Conservation (phyloP, 306 rosid species). For the Arachis stenosperma region DNA sequence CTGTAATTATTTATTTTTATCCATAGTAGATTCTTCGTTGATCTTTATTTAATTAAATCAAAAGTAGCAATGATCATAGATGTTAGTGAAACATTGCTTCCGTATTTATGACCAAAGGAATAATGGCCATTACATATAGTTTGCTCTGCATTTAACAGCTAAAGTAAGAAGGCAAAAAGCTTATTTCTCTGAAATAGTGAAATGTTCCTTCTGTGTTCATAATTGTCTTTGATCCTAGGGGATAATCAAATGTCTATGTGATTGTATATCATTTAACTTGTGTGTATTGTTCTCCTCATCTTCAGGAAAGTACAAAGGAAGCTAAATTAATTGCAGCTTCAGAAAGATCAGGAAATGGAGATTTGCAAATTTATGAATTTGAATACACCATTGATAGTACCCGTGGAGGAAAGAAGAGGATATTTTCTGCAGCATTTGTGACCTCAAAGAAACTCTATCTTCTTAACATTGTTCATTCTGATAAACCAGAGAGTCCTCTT, state of each 20-base stretch:
- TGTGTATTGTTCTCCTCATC: conserved; percentile 12
- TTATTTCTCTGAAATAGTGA: background rate
- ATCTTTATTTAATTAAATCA: too few species aligned
- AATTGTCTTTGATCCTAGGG: background rate
- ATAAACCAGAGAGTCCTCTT: conserved; percentile 85
- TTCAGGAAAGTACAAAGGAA: conserved; percentile 86
- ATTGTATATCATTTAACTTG: background rate
- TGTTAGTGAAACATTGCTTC: too few species aligned
- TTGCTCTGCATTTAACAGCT: background rate
- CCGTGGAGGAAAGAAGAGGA: conserved; percentile 86
- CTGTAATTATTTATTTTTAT: too few species aligned
- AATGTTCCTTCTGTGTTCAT: conserved; percentile 1
- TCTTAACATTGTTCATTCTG: conserved; percentile 74
- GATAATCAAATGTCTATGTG: conserved; percentile 15
- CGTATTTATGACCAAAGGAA: too few species aligned
- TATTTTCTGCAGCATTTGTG: conserved; percentile 90
- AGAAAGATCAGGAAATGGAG: conserved; percentile 73
- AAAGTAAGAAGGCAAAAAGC: background rate
- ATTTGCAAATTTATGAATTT: conserved; percentile 75
- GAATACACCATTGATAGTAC: conserved; percentile 80
- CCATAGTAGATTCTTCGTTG: too few species aligned
- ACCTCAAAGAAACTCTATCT: conserved; percentile 87
- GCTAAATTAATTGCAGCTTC: conserved; percentile 67
- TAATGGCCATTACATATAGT: too few species aligned
- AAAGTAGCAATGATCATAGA: too few species aligned